Percentiles rank a stretch among this genome's conserved stretches.
Evolutionary conservation across 768 basidiomycete genomes (phyloP).

Genomic region (Lactifluus subvellereus): DNA sequence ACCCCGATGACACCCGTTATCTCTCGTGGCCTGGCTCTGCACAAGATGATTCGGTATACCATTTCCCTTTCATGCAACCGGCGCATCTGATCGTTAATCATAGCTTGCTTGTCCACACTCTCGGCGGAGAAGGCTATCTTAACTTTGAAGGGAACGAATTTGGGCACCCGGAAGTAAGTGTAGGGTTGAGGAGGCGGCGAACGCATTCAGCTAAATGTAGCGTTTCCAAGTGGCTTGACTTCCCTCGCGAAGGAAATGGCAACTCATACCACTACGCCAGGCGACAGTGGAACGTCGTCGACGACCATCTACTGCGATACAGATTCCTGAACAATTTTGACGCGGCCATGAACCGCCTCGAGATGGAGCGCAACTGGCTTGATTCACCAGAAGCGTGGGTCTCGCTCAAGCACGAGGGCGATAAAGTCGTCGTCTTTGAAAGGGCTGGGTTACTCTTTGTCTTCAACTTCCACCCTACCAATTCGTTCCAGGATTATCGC

Average conservation of each 20-base stretch:
- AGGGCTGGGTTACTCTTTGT: conserved; percentile 90
- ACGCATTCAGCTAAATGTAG: background rate
- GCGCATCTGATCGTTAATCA: conserved; percentile 6
- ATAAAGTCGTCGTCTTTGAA: conserved; percentile 93
- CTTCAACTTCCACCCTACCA: conserved; percentile 93
- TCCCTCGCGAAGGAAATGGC: conserved; percentile 92
- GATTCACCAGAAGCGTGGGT: conserved; percentile 81
- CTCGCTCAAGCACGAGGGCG: conserved; percentile 87
- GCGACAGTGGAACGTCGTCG: conserved; percentile 93
- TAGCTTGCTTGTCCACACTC: conserved; percentile 82
- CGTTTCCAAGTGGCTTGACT: conserved; percentile 86
- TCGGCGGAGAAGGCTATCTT: conserved; percentile 96
- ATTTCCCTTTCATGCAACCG: background rate
- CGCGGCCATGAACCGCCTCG: conserved; percentile 81
- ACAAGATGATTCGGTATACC: conserved; percentile 92
- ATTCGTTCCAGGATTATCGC: conserved; percentile 90
- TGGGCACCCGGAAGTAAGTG: conserved; percentile 86
- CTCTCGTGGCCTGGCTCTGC: conserved; percentile 83
- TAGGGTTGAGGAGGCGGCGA: background rate
- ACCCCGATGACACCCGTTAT: conserved; percentile 77
- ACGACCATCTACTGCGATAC: conserved; percentile 84
- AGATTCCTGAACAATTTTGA: conserved; percentile 93
- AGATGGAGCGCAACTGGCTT: conserved; percentile 81
- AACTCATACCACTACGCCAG: conserved; percentile 97
- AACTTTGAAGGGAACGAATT: conserved; percentile 99